Evolutionary conservation across 1,139 yeast species (phyloP).

Genomic region (Yamadazyma dendronema): DNA sequence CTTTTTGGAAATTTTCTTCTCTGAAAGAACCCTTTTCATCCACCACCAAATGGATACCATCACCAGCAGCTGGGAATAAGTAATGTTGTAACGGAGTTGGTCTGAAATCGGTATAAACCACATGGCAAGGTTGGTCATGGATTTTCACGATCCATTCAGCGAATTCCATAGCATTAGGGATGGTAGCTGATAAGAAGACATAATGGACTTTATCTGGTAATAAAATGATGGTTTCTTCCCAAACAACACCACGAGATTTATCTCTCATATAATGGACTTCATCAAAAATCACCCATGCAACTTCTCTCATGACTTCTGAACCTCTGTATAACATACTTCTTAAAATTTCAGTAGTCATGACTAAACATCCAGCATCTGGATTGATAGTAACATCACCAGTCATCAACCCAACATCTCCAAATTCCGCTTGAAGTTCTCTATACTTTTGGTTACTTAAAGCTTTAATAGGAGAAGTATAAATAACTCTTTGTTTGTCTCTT

Average conservation of each 20-base stretch:
- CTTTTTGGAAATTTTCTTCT: conserved; percentile 97
- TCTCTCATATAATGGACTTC: conserved; percentile 97
- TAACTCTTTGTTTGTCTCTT: conserved; percentile 87
- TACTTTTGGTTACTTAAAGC: conserved; percentile 96
- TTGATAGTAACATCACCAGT: conserved; percentile 98
- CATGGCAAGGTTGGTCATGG: conserved; percentile 96
- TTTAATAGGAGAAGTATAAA: conserved; percentile 95
- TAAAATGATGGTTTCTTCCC: conserved; percentile 98
- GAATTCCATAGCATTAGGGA: conserved; percentile 97
- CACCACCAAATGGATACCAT: conserved; percentile 94
- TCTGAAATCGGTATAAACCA: conserved; percentile 96
- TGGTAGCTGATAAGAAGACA: conserved; percentile 90
- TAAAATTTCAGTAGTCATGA: conserved; percentile 96
- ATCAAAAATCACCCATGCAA: conserved; percentile 94
- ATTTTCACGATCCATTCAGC: conserved; percentile 98
- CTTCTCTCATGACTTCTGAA: conserved; percentile 93
- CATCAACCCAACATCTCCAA: conserved; percentile 95
- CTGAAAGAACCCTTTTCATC: conserved; percentile 96
- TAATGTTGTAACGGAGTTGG: conserved; percentile 98
- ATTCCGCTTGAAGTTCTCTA: conserved; percentile 87
- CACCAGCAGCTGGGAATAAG: conserved; percentile 95
- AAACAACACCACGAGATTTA: conserved; percentile 95
- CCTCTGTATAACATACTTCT: conserved; percentile 92
- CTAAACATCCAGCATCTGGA: conserved; percentile 94
- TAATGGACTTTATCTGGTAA: conserved; percentile 92